Evolutionary conservation across 305 asterid genomes (phyloP).

Genomic region (Rubia tinctorum): DNA sequence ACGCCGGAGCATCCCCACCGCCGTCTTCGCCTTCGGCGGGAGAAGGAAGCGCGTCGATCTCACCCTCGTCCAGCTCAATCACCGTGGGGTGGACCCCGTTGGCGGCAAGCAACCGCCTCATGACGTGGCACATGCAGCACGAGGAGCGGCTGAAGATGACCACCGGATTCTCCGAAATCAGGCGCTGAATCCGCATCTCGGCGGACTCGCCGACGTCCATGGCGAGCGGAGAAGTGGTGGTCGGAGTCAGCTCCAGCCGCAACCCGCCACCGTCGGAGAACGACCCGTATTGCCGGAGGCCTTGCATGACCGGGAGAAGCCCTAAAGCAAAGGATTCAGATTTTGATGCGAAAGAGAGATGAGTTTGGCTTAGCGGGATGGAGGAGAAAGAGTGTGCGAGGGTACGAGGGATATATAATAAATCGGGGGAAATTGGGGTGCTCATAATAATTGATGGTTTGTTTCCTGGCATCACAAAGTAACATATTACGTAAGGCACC

Average conservation of each 20-base stretch:
- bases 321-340: not conserved
- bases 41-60: slow-evolving; percentile 61
- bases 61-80: slow-evolving; percentile 76
- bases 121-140: slow-evolving; percentile 96
- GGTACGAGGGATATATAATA: slow-evolving; percentile 11
- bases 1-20: slow-evolving; percentile 44
- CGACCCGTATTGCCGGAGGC: slow-evolving; percentile 35
- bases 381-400: not conserved
- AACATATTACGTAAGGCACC: slow-evolving; percentile 29
- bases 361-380: no score
- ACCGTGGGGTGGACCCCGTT: slow-evolving; percentile 86
- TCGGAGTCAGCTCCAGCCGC: slow-evolving; percentile 65
- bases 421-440: not conserved
- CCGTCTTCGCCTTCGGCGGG: slow-evolving; percentile 15
- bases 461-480: slow-evolving; percentile 8
- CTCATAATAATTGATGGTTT: not conserved
- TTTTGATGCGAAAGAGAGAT: no score
- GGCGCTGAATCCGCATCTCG: slow-evolving; percentile 79
- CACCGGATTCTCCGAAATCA: slow-evolving; percentile 71
- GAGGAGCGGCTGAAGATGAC: slow-evolving; percentile 71
- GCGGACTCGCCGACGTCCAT: slow-evolving; percentile 68
- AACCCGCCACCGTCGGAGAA: slow-evolving; percentile 56
- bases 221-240: slow-evolving; percentile 60
- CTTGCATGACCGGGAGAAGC: slow-evolving; percentile 64
- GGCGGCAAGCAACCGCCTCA: slow-evolving; percentile 67